These are phyloP conservation scores for Clarireedia sp. DNA, from an alignment of 2,329 filamentous ascomycete genomes.

Conservation along the genomic window DNA sequence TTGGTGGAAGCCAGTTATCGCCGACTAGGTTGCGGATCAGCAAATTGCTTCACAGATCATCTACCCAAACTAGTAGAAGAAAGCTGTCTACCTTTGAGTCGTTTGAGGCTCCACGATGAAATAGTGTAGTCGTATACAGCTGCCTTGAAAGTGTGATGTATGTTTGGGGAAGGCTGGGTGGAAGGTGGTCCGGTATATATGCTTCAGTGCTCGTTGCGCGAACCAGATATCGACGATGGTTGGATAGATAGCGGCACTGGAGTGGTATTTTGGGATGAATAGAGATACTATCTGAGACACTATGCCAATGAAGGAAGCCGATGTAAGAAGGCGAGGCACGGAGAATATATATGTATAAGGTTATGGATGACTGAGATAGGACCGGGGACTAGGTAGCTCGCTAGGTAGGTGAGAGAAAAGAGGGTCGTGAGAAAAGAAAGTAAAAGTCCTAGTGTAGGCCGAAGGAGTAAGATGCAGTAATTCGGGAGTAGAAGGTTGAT, in stretches of 20 bases:
- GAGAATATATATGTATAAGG: slow-evolving; percentile 17
- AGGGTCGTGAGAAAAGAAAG: slow-evolving; percentile 10
- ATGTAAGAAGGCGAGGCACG: slow-evolving; percentile 13
- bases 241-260: slow-evolving; percentile 3
- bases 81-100: slow-evolving; percentile 14
- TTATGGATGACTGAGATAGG: background rate
- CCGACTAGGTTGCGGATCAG: slow-evolving; percentile 18
- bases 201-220: background rate
- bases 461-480: slow-evolving; percentile 23
- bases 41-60: slow-evolving; percentile 4
- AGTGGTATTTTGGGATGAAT: slow-evolving; percentile 10
- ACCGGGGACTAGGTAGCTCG: no score
- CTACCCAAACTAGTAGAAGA: background rate
- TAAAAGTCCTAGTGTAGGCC: slow-evolving; percentile 3
- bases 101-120: slow-evolving; percentile 13
- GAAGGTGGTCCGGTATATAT: background rate
- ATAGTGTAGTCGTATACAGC: background rate
- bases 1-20: slow-evolving; percentile 19
- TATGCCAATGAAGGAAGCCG: slow-evolving; percentile 14
- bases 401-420: background rate
- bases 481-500: slow-evolving; percentile 16
- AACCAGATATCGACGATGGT: background rate
- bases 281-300: slow-evolving; percentile 23
- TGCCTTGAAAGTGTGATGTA: slow-evolving; percentile 2
- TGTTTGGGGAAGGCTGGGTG: background rate